These are phyloP conservation scores for Vaucheria bursata DNA, from an alignment of 352 stramenopile genomes.

Conservation along the genomic window DNA sequence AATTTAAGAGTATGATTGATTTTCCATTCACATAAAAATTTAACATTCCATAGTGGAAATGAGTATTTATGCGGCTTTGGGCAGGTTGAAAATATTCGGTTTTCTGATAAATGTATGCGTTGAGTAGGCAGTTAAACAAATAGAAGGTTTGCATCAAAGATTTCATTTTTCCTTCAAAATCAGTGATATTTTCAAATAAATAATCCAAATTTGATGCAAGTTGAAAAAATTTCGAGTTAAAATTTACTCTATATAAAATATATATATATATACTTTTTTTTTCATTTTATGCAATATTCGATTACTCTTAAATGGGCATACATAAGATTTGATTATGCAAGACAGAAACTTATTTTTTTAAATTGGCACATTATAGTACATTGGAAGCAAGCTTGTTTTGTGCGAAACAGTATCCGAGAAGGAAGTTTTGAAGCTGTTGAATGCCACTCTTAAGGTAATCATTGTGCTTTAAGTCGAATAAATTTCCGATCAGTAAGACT, in stretches of 20 bases:
- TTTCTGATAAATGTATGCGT: too few relatives aligned
- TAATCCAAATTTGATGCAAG: neutral
- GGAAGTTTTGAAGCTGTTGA: conserved; percentile 84
- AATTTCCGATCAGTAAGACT: neutral
- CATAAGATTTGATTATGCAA: neutral
- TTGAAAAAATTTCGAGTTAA: neutral
- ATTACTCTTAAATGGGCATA: neutral
- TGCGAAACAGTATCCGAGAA: conserved; percentile 78
- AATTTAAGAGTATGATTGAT: too few relatives aligned
- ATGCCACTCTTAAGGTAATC: conserved; percentile 75
- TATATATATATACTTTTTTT: neutral
- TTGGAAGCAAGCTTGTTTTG: conserved; percentile 77
- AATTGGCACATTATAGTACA: conserved; percentile 17
- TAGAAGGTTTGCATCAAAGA: too few relatives aligned
- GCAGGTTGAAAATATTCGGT: too few relatives aligned
- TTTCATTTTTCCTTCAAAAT: too few relatives aligned
- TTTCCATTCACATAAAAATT: too few relatives aligned
- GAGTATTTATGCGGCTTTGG: too few relatives aligned
- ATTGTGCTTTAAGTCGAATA: neutral
- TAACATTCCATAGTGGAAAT: too few relatives aligned
- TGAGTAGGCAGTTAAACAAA: too few relatives aligned
- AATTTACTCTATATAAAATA: neutral
- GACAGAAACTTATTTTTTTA: neutral
- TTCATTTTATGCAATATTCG: neutral
- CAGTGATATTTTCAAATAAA: too few relatives aligned